These are phyloP conservation scores for Kodamaea hsintzibuensis DNA, from an alignment of 805 yeast genomes.

Conservation along the genomic window DNA sequence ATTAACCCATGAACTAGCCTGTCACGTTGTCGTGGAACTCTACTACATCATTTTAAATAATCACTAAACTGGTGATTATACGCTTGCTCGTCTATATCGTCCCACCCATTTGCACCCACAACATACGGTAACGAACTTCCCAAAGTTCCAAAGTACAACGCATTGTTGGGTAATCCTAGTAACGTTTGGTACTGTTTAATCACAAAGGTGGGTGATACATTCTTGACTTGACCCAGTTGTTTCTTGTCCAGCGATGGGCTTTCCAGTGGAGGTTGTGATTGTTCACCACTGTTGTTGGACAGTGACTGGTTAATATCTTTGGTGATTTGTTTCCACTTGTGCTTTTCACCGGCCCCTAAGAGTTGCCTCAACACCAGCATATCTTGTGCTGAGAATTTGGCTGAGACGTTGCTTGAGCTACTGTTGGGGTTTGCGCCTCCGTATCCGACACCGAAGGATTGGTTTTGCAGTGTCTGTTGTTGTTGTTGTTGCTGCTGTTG, in stretches of 20 bases:
- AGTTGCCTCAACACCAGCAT: conserved; percentile 47
- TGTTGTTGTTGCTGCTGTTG: conserved; percentile 14
- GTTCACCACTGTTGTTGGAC: conserved; percentile 5
- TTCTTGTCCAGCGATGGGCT: conserved; percentile 10
- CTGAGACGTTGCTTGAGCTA: conserved; percentile 8
- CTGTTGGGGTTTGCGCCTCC: conserved; percentile 6
- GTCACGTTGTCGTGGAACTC: neutral
- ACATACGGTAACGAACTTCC: conserved; percentile 58
- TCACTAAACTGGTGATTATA: conserved; percentile 17
- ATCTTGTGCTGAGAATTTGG: conserved; percentile 44
- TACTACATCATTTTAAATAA: conserved; percentile 11
- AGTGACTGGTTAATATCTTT: conserved; percentile 23
- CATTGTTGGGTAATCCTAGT: conserved; percentile 54
- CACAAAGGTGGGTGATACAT: conserved; percentile 54
- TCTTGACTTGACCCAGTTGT: conserved; percentile 26
- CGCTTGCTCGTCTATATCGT: conserved; percentile 19
- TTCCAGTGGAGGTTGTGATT: neutral
- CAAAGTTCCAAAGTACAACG: conserved; percentile 41
- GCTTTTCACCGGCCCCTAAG: conserved; percentile 52
- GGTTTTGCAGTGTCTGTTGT: conserved; percentile 11
- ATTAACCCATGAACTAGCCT: neutral
- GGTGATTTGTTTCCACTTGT: conserved; percentile 62
- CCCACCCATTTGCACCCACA: conserved; percentile 49
- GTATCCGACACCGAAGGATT: conserved; percentile 7
- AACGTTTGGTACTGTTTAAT: conserved; percentile 54